These are phyloP conservation scores for Lodderomyces jiufengensis DNA, from an alignment of 1,139 yeast genomes.

Conservation along the genomic window DNA sequence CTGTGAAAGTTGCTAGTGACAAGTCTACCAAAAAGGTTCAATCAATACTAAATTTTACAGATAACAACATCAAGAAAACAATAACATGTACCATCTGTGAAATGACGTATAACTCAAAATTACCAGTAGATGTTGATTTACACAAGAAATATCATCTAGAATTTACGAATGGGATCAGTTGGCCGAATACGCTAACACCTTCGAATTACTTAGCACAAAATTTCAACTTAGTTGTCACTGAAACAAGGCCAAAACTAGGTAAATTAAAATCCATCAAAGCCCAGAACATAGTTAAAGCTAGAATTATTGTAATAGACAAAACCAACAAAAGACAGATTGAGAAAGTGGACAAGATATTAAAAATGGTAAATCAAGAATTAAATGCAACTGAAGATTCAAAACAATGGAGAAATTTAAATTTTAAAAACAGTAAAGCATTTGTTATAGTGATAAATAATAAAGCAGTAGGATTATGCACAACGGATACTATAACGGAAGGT, in stretches of 20 bases:
- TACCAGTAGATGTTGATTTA: constrained; percentile 40
- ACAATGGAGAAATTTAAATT: constrained; percentile 37
- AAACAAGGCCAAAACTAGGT: neutral
- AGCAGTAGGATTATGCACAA: constrained; percentile 54
- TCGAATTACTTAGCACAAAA: constrained; percentile 28
- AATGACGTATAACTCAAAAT: constrained; percentile 52
- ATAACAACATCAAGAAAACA: constrained; percentile 1
- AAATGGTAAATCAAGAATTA: constrained; percentile 55
- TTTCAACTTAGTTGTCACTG: constrained; percentile 16
- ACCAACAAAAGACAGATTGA: constrained; percentile 18
- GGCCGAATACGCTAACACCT: constrained; percentile 24
- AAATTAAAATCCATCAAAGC: constrained; percentile 6
- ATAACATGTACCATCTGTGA: constrained; percentile 54
- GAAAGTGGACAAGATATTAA: constrained; percentile 28
- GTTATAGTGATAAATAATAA: constrained; percentile 35
- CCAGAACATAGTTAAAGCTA: constrained; percentile 11
- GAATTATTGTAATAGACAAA: constrained; percentile 18
- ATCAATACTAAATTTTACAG: constrained; percentile 14
- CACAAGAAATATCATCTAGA: constrained; percentile 49
- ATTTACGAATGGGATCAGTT: constrained; percentile 46
- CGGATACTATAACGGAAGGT: constrained; percentile 34
- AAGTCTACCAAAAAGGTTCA: constrained; percentile 14
- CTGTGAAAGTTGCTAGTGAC: no score
- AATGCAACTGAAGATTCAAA: constrained; percentile 54
- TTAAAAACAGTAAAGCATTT: constrained; percentile 38